Evolutionary conservation across 495 filamentous ascomycete species (phyloP).

Genomic region (Cladorrhinum samala): DNA sequence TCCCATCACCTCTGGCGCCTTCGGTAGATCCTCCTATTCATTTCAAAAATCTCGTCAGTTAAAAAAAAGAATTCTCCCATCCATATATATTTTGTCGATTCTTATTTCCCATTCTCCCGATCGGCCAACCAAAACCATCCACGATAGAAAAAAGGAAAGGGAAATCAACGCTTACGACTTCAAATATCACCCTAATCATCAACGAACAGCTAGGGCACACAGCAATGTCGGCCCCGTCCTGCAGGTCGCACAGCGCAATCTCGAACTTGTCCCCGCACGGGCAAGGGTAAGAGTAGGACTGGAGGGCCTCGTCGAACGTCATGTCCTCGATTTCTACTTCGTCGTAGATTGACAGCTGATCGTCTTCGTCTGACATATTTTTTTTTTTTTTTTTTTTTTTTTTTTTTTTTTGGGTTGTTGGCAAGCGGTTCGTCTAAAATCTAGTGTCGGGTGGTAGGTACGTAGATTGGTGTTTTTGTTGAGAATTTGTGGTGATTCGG

Average conservation of each 20-base stretch:
- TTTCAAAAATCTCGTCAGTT: slow-evolving; percentile 1
- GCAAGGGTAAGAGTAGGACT: slow-evolving; percentile 93
- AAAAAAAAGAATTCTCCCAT: too few relatives aligned
- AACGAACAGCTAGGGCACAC: slow-evolving; percentile 95
- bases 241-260: slow-evolving; percentile 77
- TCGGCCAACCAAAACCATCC: neutral
- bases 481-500: too few relatives aligned
- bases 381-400: neutral
- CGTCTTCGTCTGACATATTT: slow-evolving; percentile 58
- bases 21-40: slow-evolving; percentile 32
- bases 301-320: slow-evolving; percentile 75
- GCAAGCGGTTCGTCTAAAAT: too few relatives aligned
- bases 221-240: slow-evolving; percentile 83
- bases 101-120: too few relatives aligned
- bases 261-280: slow-evolving; percentile 97
- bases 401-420: neutral
- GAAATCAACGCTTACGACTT: slow-evolving; percentile 57
- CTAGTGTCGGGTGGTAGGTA: too few relatives aligned
- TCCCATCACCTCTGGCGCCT: slow-evolving; percentile 10
- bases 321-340: slow-evolving; percentile 99
- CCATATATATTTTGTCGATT: too few relatives aligned
- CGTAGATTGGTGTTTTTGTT: too few relatives aligned
- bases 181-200: slow-evolving; percentile 94
- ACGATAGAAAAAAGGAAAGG: neutral
- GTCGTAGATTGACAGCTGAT: slow-evolving; percentile 76